Percentiles rank a stretch among this genome's conserved stretches.
Evolutionary conservation across 805 yeast genomes (phyloP).

Genomic region (Brettanomyces custersianus): DNA sequence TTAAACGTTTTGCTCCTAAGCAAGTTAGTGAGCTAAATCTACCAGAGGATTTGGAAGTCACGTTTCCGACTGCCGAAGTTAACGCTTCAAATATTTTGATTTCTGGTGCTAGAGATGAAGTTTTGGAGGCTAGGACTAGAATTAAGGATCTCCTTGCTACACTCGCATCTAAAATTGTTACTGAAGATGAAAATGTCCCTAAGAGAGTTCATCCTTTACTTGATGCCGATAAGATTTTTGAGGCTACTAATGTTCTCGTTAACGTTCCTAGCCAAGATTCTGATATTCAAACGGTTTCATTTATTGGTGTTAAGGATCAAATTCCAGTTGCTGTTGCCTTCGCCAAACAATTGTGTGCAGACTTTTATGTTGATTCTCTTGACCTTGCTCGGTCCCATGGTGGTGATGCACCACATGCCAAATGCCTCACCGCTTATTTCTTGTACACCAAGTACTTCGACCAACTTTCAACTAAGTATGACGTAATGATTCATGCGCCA

Average conservation of each 20-base stretch:
- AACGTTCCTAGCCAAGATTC: slow-evolving; percentile 39
- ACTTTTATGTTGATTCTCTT: slow-evolving; percentile 53
- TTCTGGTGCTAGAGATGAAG: slow-evolving; percentile 66
- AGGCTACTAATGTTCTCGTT: slow-evolving; percentile 48
- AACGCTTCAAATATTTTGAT: slow-evolving; percentile 38
- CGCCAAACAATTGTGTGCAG: slow-evolving; percentile 53
- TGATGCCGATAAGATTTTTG: slow-evolving; percentile 43
- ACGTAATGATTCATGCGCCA: slow-evolving; percentile 41
- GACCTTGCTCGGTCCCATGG: slow-evolving; percentile 89
- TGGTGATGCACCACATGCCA: slow-evolving; percentile 68
- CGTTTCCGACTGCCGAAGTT: slow-evolving; percentile 23
- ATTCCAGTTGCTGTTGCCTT: slow-evolving; percentile 52
- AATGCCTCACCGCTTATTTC: slow-evolving; percentile 62
- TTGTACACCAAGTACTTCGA: slow-evolving; percentile 39
- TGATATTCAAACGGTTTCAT: slow-evolving; percentile 39
- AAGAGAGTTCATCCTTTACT: slow-evolving; percentile 61
- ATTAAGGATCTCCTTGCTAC: slow-evolving; percentile 37
- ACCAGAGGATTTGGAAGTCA: slow-evolving; percentile 21
- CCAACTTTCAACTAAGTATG: slow-evolving; percentile 30
- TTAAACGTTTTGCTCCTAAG: slow-evolving; percentile 37
- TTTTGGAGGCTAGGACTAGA: slow-evolving; percentile 42
- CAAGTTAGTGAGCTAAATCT: slow-evolving; percentile 20
- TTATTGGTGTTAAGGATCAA: slow-evolving; percentile 50
- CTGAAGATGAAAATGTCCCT: slow-evolving; percentile 59
- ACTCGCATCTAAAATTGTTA: slow-evolving; percentile 35